Base-by-base conservation (phyloP, 2,329 filamentous ascomycete species). In the Ambrosiella cleistominuta region DNA sequence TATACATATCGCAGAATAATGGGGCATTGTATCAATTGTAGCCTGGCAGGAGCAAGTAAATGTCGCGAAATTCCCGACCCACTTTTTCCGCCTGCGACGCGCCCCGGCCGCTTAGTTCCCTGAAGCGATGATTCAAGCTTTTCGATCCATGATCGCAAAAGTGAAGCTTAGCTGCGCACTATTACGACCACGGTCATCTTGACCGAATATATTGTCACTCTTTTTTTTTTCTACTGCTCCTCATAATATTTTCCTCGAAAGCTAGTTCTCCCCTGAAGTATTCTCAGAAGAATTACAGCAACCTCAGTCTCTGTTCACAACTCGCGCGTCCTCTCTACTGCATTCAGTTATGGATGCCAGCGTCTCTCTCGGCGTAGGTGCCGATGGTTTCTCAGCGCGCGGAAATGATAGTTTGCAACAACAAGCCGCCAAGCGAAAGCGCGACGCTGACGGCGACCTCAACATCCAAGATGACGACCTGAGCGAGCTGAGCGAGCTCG, bases 401-500 rank as follows among this genome's bases (percentile, higher is more conserved):
- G 9, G 27, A 1, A 51, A 51, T 7, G 47, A 51, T 9, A 51
- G 47, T 19, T 51, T 51, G 8, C 47, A 51, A 19, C 47, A 51
- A 19, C 47, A 51, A 51, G 15, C 47, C 12, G 37, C 47, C 54
- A 83, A 83, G 70, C 76, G 81, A 68, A 83, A 84, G 70, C 74
- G 77, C 40, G 74, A 75, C 55, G 70, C 71, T 58, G 44, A 40
- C 39, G 60, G 57, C 44, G 72, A 73, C 27, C 35, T 54, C 13
- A 42, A 40, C 7, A 9, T 54, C 13, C 72, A 72, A 7, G 73
- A 73, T 63, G 72, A 70, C 36, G 71, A 71, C 6, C 54, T 71
- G 68, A 61, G 68, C 67, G 58, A 62, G 45, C 52, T 59, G 3
- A 59, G 57, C 45, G 57, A 59, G 17, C 45, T 55, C 6, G 72